phyloP scores from a whole-genome alignment of 345 rosid species.

The Mallotus nudiflorus region DNA sequence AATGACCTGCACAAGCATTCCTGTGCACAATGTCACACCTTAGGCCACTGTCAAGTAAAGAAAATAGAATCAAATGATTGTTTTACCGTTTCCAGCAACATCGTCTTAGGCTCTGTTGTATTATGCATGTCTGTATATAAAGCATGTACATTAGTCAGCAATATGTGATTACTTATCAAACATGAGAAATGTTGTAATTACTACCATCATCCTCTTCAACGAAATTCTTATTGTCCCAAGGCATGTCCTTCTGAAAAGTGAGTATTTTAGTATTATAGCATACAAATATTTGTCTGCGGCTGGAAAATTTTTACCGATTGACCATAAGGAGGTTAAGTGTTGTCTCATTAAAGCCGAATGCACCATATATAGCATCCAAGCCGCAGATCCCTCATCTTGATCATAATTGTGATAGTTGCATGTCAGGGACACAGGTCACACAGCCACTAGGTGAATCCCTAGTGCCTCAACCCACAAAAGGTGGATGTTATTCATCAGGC shows the following conservation, averaged over 20 bases:
- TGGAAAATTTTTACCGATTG: neutral
- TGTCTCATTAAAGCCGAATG: neutral
- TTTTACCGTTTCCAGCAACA: neutral
- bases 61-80: neutral
- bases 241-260: neutral
- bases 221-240: neutral
- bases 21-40: neutral
- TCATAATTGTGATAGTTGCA: too few relatives aligned
- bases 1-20: neutral
- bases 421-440: too few relatives aligned
- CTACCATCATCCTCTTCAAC: neutral
- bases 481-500: too few relatives aligned
- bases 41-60: neutral
- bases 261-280: neutral
- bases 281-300: neutral
- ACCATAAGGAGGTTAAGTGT: neutral
- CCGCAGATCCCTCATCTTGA: neutral
- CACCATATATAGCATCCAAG: neutral
- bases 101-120: neutral
- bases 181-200: constrained; percentile 6
- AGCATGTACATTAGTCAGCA: neutral
- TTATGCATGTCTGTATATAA: neutral
- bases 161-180: neutral
- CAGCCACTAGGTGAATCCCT: too few relatives aligned
- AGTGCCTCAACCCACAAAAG: too few relatives aligned